Percentiles rank a stretch among this genome's conserved stretches.
Evolutionary conservation across 2,329 filamentous ascomycete species (phyloP).

Genomic region (Thielaviopsis euricoi): DNA sequence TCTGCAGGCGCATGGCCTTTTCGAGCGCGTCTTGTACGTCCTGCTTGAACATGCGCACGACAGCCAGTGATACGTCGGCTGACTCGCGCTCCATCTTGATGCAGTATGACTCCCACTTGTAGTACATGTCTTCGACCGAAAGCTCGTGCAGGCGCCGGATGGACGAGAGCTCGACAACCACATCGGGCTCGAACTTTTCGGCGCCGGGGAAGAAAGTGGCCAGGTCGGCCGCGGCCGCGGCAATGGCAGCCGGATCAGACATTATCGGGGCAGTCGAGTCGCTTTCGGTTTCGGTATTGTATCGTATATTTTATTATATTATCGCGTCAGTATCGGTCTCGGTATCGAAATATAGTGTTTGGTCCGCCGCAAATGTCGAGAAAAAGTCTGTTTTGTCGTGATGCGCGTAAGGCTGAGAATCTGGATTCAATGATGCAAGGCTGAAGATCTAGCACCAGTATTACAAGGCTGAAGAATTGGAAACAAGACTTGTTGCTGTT

Average conservation of each 20-base stretch:
- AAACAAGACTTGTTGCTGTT: too few relatives aligned
- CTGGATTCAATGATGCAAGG: not conserved
- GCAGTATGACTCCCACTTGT: constrained; percentile 98
- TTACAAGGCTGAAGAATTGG: too few relatives aligned
- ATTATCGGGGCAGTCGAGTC: not conserved
- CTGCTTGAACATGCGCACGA: constrained; percentile 65
- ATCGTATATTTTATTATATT: too few relatives aligned
- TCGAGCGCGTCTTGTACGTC: constrained; percentile 74
- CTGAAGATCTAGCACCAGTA: not conserved
- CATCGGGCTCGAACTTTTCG: constrained; percentile 54
- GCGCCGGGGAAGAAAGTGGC: constrained; percentile 37
- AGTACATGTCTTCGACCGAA: constrained; percentile 73
- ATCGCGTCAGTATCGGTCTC: too few relatives aligned
- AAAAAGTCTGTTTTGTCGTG: not conserved
- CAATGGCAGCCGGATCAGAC: constrained; percentile 2
- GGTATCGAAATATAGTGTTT: not conserved
- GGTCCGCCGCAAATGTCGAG: not conserved
- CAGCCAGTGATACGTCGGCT: constrained; percentile 47
- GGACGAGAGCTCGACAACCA: constrained; percentile 66
- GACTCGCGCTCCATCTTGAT: constrained; percentile 83
- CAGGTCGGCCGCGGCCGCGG: constrained; percentile 18
- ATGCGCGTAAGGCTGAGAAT: too few relatives aligned
- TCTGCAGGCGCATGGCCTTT: constrained; percentile 43
- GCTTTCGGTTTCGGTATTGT: not conserved
- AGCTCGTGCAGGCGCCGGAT: constrained; percentile 75